phyloP scores from a whole-genome alignment of 768 basidiomycete species.

The Fomitopsis pulvina region DNA sequence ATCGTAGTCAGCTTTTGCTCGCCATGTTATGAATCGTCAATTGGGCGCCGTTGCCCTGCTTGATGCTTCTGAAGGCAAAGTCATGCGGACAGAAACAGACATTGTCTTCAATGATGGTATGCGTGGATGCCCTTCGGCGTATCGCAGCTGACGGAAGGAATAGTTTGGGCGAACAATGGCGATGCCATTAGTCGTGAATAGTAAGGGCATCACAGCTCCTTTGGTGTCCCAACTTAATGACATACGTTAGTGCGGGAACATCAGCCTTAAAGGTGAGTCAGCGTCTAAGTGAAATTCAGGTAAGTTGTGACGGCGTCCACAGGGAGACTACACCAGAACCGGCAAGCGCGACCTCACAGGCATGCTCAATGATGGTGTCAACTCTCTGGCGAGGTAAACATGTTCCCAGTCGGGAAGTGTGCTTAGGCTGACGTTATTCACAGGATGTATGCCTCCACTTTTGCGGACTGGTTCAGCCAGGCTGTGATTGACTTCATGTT shows the following conservation, averaged over 20 bases:
- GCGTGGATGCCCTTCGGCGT: conserved; percentile 9
- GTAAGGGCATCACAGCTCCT: conserved; percentile 32
- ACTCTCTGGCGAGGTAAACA: conserved; percentile 74
- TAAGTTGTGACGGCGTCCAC: conserved; percentile 3
- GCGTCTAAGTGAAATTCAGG: conserved; percentile 1
- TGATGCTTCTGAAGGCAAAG: conserved; percentile 44
- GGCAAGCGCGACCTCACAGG: conserved; percentile 94
- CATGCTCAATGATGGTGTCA: conserved; percentile 92
- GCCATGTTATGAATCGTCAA: conserved; percentile 72
- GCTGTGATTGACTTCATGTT: conserved; percentile 92
- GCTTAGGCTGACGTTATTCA: neutral
- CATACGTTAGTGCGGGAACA: conserved; percentile 72
- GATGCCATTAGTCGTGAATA: conserved; percentile 89
- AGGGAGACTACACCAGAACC: conserved; percentile 91
- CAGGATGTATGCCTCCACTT: conserved; percentile 84
- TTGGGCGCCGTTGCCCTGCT: conserved; percentile 66
- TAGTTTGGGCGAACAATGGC: conserved; percentile 98
- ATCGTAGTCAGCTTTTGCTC: conserved; percentile 81
- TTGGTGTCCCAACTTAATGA: neutral
- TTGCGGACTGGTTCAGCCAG: conserved; percentile 95
- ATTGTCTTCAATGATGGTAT: conserved; percentile 73
- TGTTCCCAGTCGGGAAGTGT: neutral
- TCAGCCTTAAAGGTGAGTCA: conserved; percentile 83
- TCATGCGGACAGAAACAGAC: conserved; percentile 55
- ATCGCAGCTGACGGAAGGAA: conserved; percentile 1